phyloP scores from a whole-genome alignment of 1,284 basidiomycete genomes.

The Microbotryomycetes sp. region DNA sequence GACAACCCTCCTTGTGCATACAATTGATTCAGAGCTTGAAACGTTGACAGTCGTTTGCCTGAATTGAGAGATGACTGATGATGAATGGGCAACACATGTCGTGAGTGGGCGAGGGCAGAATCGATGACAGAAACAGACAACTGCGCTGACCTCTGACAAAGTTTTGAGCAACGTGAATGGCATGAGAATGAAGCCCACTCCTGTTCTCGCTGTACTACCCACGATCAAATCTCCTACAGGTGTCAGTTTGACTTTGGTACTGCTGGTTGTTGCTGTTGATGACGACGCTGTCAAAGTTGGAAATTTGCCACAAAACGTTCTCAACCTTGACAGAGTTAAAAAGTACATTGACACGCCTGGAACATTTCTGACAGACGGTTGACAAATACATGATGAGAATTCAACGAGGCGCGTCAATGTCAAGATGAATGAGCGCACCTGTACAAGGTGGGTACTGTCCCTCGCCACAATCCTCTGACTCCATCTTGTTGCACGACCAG shows the following conservation, averaged over 20 bases:
- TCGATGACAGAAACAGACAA: not conserved
- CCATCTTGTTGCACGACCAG: constrained; percentile 46
- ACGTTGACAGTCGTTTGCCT: constrained; percentile 9
- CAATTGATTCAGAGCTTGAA: constrained; percentile 17
- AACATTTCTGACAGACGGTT: constrained; percentile 64
- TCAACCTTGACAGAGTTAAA: constrained; percentile 72
- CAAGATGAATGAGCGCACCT: constrained; percentile 53
- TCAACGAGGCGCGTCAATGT: not conserved
- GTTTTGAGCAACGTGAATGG: constrained; percentile 94
- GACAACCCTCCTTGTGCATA: constrained; percentile 23
- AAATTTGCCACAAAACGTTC: constrained; percentile 47
- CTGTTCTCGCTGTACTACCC: constrained; percentile 76
- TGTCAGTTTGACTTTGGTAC: constrained; percentile 23
- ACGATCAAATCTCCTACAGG: constrained; percentile 74
- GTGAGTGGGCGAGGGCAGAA: not conserved
- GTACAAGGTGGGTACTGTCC: constrained; percentile 70
- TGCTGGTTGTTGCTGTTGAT: constrained; percentile 4
- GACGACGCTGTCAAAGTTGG: constrained; percentile 6
- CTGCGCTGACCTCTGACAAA: constrained; percentile 69
- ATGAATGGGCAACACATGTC: not conserved
- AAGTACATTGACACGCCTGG: constrained; percentile 91
- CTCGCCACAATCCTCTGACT: constrained; percentile 57
- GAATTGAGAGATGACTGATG: not conserved
- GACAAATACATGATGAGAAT: not conserved
- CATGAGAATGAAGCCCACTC: constrained; percentile 81